Conservation (phyloP, 225 moss, liverwort and hornwort genomes). For the Anthoceros angustus region DNA sequence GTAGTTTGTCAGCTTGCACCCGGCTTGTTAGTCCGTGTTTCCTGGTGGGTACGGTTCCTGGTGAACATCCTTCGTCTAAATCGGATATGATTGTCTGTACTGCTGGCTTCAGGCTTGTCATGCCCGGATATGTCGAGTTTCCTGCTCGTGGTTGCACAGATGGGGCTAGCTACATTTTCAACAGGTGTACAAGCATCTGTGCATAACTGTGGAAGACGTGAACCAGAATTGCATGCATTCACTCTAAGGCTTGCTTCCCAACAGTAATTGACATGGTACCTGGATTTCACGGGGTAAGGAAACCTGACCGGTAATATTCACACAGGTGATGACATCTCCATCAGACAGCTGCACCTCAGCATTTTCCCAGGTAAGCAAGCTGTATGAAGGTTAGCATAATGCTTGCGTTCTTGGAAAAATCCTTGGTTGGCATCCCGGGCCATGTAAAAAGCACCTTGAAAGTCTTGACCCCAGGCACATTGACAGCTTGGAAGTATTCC, state of each 20-base stretch:
- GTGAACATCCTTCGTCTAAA: slow-evolving; percentile 18
- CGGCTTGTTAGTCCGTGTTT: background rate
- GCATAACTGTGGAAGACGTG: background rate
- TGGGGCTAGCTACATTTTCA: slow-evolving; percentile 25
- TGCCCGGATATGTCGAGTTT: slow-evolving; percentile 4
- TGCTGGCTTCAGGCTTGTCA: slow-evolving; percentile 13
- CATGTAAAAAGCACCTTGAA: background rate
- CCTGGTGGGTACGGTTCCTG: slow-evolving; percentile 24
- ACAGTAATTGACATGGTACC: background rate
- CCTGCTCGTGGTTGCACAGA: slow-evolving; percentile 16
- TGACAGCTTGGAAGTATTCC: background rate
- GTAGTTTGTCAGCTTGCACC: slow-evolving; percentile 1
- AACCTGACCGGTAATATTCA: background rate
- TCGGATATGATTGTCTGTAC: slow-evolving; percentile 28
- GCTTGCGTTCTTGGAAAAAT: background rate
- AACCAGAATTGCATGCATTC: background rate
- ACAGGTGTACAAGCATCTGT: background rate
- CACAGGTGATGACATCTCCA: slow-evolving; percentile 5
- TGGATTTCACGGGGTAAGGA: background rate
- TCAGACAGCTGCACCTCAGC: slow-evolving; percentile 2
- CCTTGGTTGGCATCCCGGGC: slow-evolving; percentile 4
- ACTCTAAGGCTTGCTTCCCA: background rate
- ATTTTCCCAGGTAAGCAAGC: background rate
- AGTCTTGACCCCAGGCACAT: background rate
- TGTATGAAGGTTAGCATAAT: background rate